Evolutionary conservation across 371 early-diverging fungal species (phyloP).

Genomic region (Apophysomyces sp.): DNA sequence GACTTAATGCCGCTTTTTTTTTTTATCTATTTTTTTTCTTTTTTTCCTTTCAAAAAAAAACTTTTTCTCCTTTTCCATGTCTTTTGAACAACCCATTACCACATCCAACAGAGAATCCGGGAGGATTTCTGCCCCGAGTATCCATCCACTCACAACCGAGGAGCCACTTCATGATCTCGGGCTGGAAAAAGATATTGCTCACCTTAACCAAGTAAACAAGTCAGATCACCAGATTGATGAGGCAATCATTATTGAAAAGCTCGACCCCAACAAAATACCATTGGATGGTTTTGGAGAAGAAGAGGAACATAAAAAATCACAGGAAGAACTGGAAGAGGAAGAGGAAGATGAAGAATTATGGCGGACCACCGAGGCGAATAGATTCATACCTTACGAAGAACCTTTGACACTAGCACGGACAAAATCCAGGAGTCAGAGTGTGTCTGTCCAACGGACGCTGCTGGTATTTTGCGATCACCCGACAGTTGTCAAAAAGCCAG

Average conservation of each 20-base stretch:
- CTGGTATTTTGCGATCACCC: slow-evolving; percentile 15
- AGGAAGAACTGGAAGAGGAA: slow-evolving; percentile 12
- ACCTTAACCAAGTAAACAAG: slow-evolving; percentile 5
- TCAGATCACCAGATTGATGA: not conserved
- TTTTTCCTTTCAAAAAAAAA: too few relatives aligned
- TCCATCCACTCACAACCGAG: slow-evolving; percentile 17
- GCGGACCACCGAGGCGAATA: slow-evolving; percentile 31
- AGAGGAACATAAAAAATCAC: not conserved
- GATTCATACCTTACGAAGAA: slow-evolving; percentile 18
- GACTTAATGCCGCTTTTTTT: not conserved
- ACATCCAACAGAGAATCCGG: too few relatives aligned
- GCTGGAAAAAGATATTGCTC: slow-evolving; percentile 1
- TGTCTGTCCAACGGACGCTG: slow-evolving; percentile 8
- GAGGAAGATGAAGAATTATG: slow-evolving; percentile 27
- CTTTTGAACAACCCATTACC: too few relatives aligned
- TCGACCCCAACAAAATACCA: slow-evolving; percentile 11
- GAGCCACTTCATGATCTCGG: slow-evolving; percentile 6
- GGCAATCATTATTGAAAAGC: slow-evolving; percentile 8
- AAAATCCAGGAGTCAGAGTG: slow-evolving; percentile 17
- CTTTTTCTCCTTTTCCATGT: too few relatives aligned
- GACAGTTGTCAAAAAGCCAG: slow-evolving; percentile 2
- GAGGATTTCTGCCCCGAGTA: not conserved
- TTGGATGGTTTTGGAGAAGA: slow-evolving; percentile 17
- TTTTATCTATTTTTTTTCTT: too few relatives aligned
- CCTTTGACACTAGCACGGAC: not conserved